A percentile compares a stretch with the other conserved stretches of the same genome.
phyloP scores from a whole-genome alignment of 1,284 basidiomycete species.

The Cryptococcus floricola region DNA sequence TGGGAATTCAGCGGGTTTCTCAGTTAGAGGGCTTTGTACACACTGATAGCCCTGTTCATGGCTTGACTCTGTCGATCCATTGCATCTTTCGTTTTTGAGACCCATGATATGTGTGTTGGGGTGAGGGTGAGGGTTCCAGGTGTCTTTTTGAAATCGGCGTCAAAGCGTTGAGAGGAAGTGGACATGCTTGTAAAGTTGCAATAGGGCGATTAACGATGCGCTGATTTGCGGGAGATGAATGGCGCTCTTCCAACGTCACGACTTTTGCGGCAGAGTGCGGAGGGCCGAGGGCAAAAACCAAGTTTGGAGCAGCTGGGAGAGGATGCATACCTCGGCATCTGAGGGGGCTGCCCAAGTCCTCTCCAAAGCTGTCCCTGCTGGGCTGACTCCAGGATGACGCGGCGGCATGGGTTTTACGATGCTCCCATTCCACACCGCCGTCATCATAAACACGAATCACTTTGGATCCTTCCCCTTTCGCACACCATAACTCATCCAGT shows the following conservation, averaged over 20 bases:
- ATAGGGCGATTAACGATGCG: background rate
- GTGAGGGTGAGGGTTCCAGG: conserved; percentile 44
- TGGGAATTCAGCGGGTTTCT: background rate
- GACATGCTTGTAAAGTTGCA: background rate
- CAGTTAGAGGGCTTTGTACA: conserved; percentile 5
- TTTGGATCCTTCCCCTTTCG: too few relatives aligned
- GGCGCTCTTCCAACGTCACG: background rate
- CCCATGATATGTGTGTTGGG: conserved; percentile 41
- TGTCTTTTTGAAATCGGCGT: conserved; percentile 43
- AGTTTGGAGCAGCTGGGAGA: too few relatives aligned
- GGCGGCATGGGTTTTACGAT: too few relatives aligned
- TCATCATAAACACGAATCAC: too few relatives aligned
- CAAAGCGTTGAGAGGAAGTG: conserved; percentile 19
- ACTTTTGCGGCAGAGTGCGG: background rate
- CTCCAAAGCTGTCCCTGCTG: too few relatives aligned
- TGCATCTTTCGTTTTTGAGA: conserved; percentile 28
- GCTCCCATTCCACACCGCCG: too few relatives aligned
- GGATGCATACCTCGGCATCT: too few relatives aligned
- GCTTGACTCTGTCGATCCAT: conserved; percentile 46
- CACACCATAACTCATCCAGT: too few relatives aligned
- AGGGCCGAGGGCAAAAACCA: background rate
- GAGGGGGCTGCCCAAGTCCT: too few relatives aligned
- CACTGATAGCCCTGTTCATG: conserved; percentile 42
- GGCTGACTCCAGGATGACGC: too few relatives aligned
- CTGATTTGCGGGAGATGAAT: background rate